These are phyloP conservation scores for Pseudotsuga menziesii DNA, from an alignment of 75 land plant species.

Conservation along the genomic window DNA sequence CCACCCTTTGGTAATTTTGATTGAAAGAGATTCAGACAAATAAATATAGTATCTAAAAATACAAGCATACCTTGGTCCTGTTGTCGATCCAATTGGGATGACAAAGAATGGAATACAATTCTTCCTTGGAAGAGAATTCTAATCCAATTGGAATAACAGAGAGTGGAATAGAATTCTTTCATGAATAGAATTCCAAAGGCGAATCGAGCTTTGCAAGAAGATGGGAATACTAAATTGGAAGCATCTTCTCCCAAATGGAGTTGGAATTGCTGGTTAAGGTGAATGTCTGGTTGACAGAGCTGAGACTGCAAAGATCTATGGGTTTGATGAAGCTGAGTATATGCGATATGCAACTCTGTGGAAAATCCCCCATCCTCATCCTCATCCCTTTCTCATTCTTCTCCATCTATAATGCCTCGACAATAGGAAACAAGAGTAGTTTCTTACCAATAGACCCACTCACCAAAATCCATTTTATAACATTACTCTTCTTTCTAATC, in stretches of 20 bases:
- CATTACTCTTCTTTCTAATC: too few relatives aligned
- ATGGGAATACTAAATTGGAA: neutral
- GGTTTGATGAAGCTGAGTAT: neutral
- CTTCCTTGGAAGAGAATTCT: too few relatives aligned
- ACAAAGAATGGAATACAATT: too few relatives aligned
- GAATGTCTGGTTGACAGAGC: neutral
- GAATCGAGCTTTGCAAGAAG: neutral
- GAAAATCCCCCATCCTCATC: too few relatives aligned
- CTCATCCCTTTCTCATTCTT: too few relatives aligned
- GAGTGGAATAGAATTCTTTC: neutral
- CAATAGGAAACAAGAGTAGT: too few relatives aligned
- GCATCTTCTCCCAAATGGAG: neutral
- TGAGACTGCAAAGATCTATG: neutral
- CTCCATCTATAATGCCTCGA: too few relatives aligned
- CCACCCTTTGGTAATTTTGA: too few relatives aligned
- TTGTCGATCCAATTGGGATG: neutral
- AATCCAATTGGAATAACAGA: neutral
- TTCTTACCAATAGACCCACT: too few relatives aligned
- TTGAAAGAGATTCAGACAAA: too few relatives aligned
- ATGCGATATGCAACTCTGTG: neutral
- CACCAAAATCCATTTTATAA: too few relatives aligned
- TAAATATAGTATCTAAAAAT: neutral
- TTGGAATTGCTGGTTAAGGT: neutral
- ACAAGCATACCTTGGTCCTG: neutral
- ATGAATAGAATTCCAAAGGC: neutral